Evolutionary conservation across 2,329 filamentous ascomycete genomes (phyloP), one percentile per base, ranked within the genome.

Genomic region (Colletotrichum melonis): DNA sequence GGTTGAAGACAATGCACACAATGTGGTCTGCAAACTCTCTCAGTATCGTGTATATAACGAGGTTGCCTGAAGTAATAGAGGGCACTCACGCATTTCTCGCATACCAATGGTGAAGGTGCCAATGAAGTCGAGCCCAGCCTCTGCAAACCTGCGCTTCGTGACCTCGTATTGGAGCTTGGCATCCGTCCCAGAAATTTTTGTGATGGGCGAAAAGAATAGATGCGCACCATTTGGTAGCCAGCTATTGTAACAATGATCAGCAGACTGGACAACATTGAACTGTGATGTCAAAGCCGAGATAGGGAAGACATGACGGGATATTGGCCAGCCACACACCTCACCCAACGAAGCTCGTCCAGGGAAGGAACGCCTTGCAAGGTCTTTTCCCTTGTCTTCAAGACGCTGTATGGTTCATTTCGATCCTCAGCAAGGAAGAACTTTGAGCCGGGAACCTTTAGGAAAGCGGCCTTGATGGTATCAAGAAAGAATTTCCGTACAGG

Each of bases 1-100:
- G 74, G 55, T 85, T 80, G 32, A 82, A 81, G 5, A 84, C 80
- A 69, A 89, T 84, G 76, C 26, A 81, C 5, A 84, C 80, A 69
- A 89, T 84, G 76, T 35, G 66, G 28, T 52, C 57, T 35, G 30
- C 30, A 11, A 38, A 12, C 1, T 55, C 5, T 32, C 0, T 63
- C 60, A 54, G 60, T 30, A 5, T 63, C 6, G 11, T 16, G 60
- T 4, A 24, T 19, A 19, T 6, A 3, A 54, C 35, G 16, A 16
- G 60, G 42, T 2, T 38, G 12, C 0, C 0, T 14, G 60, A n/a
- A 32, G 26, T 16, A 14, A 38, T 52, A 28, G 12, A 26, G 22
- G 22, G 28, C 14, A 76, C 72, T 81, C 32, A 82, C 76, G 73
- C 57, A 75, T 66, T 35, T 75, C 73, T 8, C 73, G 63, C 73